A percentile compares a stretch with the other conserved stretches of the same genome.
Evolutionary conservation across 2,329 filamentous ascomycete genomes (phyloP).

Genomic region (Scytalidium sp.): DNA sequence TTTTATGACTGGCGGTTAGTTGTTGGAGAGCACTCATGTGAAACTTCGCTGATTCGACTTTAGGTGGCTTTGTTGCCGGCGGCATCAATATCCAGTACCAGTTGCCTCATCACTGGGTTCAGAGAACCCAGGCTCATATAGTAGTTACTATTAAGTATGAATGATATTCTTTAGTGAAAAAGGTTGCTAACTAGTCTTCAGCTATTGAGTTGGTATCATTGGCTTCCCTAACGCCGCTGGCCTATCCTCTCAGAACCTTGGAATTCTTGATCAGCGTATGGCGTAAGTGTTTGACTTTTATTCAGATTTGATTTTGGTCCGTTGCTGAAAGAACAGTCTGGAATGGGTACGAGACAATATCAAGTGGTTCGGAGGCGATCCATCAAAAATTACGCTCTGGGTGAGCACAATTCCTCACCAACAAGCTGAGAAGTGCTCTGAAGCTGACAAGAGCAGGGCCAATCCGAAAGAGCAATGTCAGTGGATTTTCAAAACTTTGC

Average conservation of each 20-base stretch:
- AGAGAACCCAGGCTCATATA: conserved; percentile 14
- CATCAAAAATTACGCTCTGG: conserved; percentile 38
- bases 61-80: conserved; percentile 11
- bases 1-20: conserved; percentile 41
- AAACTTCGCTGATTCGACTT: too few species aligned
- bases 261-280: conserved; percentile 57
- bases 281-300: too few species aligned
- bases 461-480: conserved; percentile 33
- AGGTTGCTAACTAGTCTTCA: too few species aligned
- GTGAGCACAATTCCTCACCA: too few species aligned
- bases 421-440: too few species aligned
- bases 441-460: too few species aligned
- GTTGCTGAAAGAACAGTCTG: too few species aligned
- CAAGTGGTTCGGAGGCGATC: conserved; percentile 54
- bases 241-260: conserved; percentile 31
- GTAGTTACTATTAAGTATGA: conserved; percentile 25
- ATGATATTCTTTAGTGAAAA: neutral
- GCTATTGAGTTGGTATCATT: conserved; percentile 42
- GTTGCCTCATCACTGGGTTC: conserved; percentile 9
- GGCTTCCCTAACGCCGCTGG: conserved; percentile 28
- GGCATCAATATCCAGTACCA: conserved; percentile 6
- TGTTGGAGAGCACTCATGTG: too few species aligned
- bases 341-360: conserved; percentile 58
- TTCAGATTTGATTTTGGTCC: too few species aligned
- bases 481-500: conserved; percentile 48